Base-by-base conservation (phyloP, 2,329 filamentous ascomycete species). In the Ascochyta rabiei region DNA sequence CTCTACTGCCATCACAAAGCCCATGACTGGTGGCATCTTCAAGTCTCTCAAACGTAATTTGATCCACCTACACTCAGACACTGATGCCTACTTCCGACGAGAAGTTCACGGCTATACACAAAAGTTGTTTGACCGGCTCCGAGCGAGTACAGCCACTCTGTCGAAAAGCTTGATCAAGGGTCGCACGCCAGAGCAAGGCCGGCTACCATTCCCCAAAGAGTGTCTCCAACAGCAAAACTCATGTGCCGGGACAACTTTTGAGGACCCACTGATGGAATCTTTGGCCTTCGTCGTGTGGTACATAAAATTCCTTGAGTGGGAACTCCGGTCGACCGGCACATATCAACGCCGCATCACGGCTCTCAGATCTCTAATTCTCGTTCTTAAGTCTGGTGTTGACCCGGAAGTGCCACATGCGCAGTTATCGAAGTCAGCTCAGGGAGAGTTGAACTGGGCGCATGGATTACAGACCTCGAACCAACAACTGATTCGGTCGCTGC, bases 291-390 rank as follows among this genome's bases (percentile, higher is more conserved):
- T 96, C n/a, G 70, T 73, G 1, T 93, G 89, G 86, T 96, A 93
- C 68, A 66, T 90, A 1, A 68, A 77, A 1, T 95, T 96, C 62
- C 74, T 97, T 6, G 82, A 86, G 48, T 78, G 80, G 33, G 92
- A 98, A 65, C 78, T 99, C 19, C 83, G 86, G 2, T 87, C 92
- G 2, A 93, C 89, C 1, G 86, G 90, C 15, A 95, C 93, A 10
- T 99, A 98, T 69, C 93, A 96, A 70, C 85, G 92, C 6, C 93
- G 96, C 63, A 89, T 93, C 41, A 90, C 89, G 2, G 86, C 91
- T 2, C 75, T 98, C 5, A 91, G 88, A 67, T 86, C 89, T 0
- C 75, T 93, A 24, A 79, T 79, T 0, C 81, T 88, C 47, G 77
- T 93, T n/a, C 75, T 92, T 6, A 84, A 84, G 54, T 85, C 89